Conservation (phyloP, 805 yeast genomes). For the Nakazawaea populi region DNA sequence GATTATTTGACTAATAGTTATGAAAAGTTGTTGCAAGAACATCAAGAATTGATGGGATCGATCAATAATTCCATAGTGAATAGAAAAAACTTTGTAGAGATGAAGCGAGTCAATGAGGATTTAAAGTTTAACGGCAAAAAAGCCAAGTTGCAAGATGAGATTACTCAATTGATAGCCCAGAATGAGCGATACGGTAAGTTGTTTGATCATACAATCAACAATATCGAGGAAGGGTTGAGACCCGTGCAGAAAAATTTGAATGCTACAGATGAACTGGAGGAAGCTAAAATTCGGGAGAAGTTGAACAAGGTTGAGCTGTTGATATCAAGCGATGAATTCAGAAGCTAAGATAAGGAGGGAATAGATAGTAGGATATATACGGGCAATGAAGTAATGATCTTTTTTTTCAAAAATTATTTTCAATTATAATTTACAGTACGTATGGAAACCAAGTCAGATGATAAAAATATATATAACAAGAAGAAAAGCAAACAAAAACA, state of each 20-base stretch:
- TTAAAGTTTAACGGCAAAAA: not conserved
- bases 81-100: constrained; percentile 2
- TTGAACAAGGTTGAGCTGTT: not conserved
- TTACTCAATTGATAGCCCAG: not conserved
- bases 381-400: too few species aligned
- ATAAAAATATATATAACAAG: not conserved
- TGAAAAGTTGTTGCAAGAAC: constrained; percentile 5
- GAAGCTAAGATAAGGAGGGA: too few species aligned
- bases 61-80: constrained; percentile 6
- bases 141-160: not conserved
- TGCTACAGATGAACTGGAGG: not conserved
- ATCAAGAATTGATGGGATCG: constrained; percentile 8
- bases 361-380: too few species aligned
- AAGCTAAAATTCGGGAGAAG: too few species aligned
- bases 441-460: not conserved
- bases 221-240: not conserved
- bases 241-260: not conserved
- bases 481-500: not conserved
- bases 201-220: not conserved
- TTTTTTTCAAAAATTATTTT: not conserved
- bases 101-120: not conserved
- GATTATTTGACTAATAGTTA: constrained; percentile 1
- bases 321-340: not conserved
- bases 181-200: not conserved
- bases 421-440: not conserved